Percentiles rank a stretch among this genome's conserved stretches.
Conservation (phyloP, 768 basidiomycete genomes). For the Mycena rebaudengoi region DNA sequence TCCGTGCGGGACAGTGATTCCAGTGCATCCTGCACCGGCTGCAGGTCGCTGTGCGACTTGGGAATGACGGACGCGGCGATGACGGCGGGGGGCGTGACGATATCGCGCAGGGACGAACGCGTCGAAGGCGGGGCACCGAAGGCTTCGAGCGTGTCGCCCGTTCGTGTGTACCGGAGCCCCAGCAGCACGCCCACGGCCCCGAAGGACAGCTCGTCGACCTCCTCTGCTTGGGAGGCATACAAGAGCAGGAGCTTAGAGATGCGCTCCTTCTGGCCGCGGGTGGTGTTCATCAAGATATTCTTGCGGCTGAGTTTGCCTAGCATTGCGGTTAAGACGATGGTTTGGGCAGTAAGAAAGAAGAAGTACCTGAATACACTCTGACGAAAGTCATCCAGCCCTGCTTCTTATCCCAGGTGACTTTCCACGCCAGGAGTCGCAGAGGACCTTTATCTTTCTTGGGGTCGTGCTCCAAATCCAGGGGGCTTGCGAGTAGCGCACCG, state of each 20-base stretch:
- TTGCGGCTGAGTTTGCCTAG: conserved; percentile 76
- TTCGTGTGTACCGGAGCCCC: conserved; percentile 84
- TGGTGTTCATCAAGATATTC: conserved; percentile 68
- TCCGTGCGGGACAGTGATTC: conserved; percentile 82
- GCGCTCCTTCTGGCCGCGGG: conserved; percentile 74
- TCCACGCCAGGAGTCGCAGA: conserved; percentile 82
- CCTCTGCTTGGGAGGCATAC: conserved; percentile 79
- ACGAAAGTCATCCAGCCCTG: conserved; percentile 94
- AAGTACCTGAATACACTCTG: conserved; percentile 84
- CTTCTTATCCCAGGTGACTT: conserved; percentile 85
- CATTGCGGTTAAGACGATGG: conserved; percentile 1
- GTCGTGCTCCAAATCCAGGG: conserved; percentile 67
- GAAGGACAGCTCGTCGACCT: conserved; percentile 82
- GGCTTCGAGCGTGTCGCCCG: conserved; percentile 85
- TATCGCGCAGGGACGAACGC: conserved; percentile 61
- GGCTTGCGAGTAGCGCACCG: conserved; percentile 82
- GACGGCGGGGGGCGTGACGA: conserved; percentile 82
- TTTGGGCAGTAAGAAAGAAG: neutral
- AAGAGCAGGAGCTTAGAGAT: conserved; percentile 78
- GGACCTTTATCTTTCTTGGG: conserved; percentile 55
- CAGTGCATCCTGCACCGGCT: conserved; percentile 80
- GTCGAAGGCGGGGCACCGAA: conserved; percentile 48
- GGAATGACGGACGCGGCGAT: conserved; percentile 88
- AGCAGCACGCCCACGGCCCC: conserved; percentile 88
- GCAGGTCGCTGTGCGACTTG: conserved; percentile 79